Conservation (phyloP, 164 flowering plant species). For the Sedum album region DNA sequence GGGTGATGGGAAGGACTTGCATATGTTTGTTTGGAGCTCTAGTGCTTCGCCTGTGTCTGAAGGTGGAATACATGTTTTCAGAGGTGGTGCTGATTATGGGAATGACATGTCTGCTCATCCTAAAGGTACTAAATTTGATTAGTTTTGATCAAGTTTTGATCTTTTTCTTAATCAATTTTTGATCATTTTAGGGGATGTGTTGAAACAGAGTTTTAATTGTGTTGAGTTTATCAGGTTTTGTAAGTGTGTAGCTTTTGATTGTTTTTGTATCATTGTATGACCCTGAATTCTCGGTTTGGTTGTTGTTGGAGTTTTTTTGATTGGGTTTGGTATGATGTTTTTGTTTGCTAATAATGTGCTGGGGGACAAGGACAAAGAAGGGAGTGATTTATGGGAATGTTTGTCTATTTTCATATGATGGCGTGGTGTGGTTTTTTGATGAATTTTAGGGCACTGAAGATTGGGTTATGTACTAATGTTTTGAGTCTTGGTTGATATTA, state of each 20-base stretch:
- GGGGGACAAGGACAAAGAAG: neutral
- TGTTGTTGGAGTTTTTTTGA: neutral
- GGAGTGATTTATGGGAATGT: constrained; percentile 1
- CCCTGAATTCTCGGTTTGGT: constrained; percentile 3
- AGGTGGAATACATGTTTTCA: constrained; percentile 38
- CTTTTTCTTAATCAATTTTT: neutral
- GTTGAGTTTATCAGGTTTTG: neutral
- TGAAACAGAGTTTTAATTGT: neutral
- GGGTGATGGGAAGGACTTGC: constrained; percentile 65
- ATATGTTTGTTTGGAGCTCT: constrained; percentile 99
- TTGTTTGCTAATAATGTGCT: neutral
- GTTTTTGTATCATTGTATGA: neutral
- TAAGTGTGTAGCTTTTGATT: neutral
- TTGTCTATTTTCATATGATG: neutral
- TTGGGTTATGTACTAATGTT: constrained; percentile 14
- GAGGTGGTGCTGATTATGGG: constrained; percentile 46
- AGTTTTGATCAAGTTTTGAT: neutral
- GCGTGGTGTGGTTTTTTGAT: neutral
- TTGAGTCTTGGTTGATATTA: constrained; percentile 28
- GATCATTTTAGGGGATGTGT: neutral
- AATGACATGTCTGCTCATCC: constrained; percentile 49
- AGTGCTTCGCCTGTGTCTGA: constrained; percentile 97
- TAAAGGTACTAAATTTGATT: constrained; percentile 34
- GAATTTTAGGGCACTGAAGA: neutral
- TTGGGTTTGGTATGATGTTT: neutral